Base-by-base conservation (phyloP, 352 stramenopile genomes). In the Pythium diclinum region DNA sequence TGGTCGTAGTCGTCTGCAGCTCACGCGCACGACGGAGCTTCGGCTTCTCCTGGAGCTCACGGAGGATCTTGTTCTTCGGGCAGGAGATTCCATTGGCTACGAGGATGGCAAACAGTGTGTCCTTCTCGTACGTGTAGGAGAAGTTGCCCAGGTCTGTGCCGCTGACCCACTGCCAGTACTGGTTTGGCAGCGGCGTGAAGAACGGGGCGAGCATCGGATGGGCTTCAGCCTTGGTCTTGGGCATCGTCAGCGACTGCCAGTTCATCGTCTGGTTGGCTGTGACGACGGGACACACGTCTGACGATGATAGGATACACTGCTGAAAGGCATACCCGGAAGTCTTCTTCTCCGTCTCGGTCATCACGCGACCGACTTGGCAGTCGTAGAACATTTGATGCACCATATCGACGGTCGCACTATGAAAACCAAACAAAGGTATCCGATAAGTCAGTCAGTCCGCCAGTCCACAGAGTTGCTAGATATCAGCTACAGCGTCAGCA, bases 131-230 rank as follows among this genome's bases (percentile, higher is more conserved):
- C 70, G 79, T 64, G 75, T 90, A 90, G 42, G 79, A 87, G 34
- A 80, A 64, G 40, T 72, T 71, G 2, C 79, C 81, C 28, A 90
- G 59, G 55, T 90, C 78, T 1, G 61, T 69, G 33, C 44, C 65
- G 30, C 68, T 79, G 14, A 87, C 81, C 36, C 81, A 90, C 51
- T 71, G 68, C 81, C 79, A 90, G 67, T 85, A 90, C 56, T 90
- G 63, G 34, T 62, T 84, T 6, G 79, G 79, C 11, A 86, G 75
- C 4, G 74, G 72, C 6, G 66, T 56, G 54, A 88, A 90, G 65
- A 88, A 90, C 11, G 51, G 67, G 3, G 63, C 52, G 9, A 88
- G 71, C 32, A 62, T 33, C 10, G 79, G 74, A 49, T 88, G 79
- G 13, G 66, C 72, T 42, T 87, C 79, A 2, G 76, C 76, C 1